phyloP scores from a whole-genome alignment of 768 basidiomycete species.

The Polyporus arcularius region DNA sequence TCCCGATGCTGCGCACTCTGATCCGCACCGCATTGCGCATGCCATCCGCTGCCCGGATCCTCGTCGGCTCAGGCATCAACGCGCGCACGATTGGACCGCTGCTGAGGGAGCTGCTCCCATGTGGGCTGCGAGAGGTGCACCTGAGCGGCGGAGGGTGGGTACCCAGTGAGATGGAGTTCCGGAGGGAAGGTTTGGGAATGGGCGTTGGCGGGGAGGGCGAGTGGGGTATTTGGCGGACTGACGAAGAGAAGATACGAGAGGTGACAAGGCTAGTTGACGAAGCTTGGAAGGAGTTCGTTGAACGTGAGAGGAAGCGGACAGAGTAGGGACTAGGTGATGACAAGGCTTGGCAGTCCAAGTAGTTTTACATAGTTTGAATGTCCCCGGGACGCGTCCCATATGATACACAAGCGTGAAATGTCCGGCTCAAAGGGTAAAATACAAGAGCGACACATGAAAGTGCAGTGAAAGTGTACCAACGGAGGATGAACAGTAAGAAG shows the following conservation, averaged over 20 bases:
- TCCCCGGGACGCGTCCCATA: background rate
- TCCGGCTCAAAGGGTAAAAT: background rate
- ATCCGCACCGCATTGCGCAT: constrained; percentile 17
- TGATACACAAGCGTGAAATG: background rate
- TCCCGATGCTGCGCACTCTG: constrained; percentile 23
- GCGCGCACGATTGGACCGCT: constrained; percentile 50
- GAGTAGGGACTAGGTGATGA: too few relatives aligned
- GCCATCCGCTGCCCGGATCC: constrained; percentile 45
- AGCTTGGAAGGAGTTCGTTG: constrained; percentile 18
- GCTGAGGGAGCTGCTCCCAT: constrained; percentile 50
- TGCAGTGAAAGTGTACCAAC: background rate
- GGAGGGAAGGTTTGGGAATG: constrained; percentile 68
- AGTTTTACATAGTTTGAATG: background rate
- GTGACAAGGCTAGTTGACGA: constrained; percentile 52
- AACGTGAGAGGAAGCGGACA: background rate
- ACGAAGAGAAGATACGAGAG: constrained; percentile 48
- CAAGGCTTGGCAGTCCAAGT: too few relatives aligned
- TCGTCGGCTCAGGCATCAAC: constrained; percentile 81
- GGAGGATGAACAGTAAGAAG: too few relatives aligned
- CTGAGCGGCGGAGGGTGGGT: constrained; percentile 72
- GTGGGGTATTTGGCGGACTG: constrained; percentile 72
- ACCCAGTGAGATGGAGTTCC: constrained; percentile 51
- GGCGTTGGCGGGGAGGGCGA: constrained; percentile 53
- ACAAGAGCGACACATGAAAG: background rate
- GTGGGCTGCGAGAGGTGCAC: constrained; percentile 69